Conservation (phyloP, 306 rosid species). For the Ormosia semicastrata region DNA sequence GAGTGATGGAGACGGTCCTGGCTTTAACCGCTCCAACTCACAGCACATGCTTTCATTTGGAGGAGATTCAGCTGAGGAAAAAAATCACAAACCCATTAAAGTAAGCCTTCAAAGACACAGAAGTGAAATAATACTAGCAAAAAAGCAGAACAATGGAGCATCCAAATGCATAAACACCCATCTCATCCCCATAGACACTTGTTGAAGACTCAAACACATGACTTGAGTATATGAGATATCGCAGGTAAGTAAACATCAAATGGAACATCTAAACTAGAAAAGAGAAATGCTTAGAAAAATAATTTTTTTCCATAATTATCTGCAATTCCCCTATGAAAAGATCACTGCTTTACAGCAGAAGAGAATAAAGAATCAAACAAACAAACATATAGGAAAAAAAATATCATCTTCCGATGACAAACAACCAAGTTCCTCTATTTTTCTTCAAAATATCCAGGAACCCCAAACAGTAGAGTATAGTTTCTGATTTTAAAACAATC, state of each 20-base stretch:
- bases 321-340: neutral
- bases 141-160: neutral
- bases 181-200: neutral
- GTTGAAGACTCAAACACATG: neutral
- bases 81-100: slow-evolving; percentile 5
- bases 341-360: neutral
- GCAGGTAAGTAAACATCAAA: neutral
- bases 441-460: neutral
- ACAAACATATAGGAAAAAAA: neutral
- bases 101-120: slow-evolving; percentile 3
- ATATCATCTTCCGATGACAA: neutral
- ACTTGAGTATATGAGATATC: neutral
- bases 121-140: neutral
- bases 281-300: neutral
- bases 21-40: slow-evolving; percentile 47
- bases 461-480: neutral
- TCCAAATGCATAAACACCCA: neutral
- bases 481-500: neutral
- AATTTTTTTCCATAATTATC: neutral
- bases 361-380: neutral
- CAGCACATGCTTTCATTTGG: slow-evolving; percentile 60
- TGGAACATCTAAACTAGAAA: neutral
- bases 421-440: neutral
- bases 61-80: slow-evolving; percentile 30
- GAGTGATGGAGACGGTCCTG: slow-evolving; percentile 9